Percentiles rank a stretch among this genome's conserved stretches.
Conservation (phyloP, 805 yeast genomes). For the Maudiozyma bulderi region DNA sequence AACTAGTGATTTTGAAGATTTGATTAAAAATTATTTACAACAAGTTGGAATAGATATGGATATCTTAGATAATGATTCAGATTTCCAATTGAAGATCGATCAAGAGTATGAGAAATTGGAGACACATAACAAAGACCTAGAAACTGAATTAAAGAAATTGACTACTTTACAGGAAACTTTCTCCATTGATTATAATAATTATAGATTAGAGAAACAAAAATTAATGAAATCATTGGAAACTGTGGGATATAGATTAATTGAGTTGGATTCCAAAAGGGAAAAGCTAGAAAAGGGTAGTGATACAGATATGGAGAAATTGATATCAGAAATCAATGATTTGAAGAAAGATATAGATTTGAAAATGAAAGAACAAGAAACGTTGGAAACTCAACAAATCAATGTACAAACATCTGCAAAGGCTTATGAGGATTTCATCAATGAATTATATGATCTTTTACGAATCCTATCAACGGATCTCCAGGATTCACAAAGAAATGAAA, state of each 20-base stretch:
- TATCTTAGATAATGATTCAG: not conserved
- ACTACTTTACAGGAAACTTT: slow-evolving; percentile 55
- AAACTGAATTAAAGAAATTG: slow-evolving; percentile 49
- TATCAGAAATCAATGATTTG: slow-evolving; percentile 45
- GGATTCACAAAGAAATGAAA: slow-evolving; percentile 30
- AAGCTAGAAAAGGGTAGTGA: slow-evolving; percentile 50
- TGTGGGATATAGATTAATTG: slow-evolving; percentile 46
- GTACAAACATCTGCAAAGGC: slow-evolving; percentile 48
- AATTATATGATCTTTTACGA: slow-evolving; percentile 24
- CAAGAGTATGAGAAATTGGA: slow-evolving; percentile 34
- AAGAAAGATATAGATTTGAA: slow-evolving; percentile 33
- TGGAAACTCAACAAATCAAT: slow-evolving; percentile 43
- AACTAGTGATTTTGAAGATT: slow-evolving; percentile 29
- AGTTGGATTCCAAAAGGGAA: slow-evolving; percentile 48
- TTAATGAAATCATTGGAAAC: slow-evolving; percentile 53
- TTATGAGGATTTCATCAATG: slow-evolving; percentile 32
- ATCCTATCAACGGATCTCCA: slow-evolving; percentile 40
- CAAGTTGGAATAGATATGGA: not conserved
- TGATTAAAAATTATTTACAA: slow-evolving; percentile 13
- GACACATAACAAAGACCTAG: slow-evolving; percentile 46
- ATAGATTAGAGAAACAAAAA: slow-evolving; percentile 52
- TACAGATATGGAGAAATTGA: slow-evolving; percentile 49
- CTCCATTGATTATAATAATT: slow-evolving; percentile 50
- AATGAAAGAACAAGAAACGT: slow-evolving; percentile 29
- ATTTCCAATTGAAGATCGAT: slow-evolving; percentile 1